A percentile compares a stretch with the other conserved stretches of the same genome.
Evolutionary conservation across 2,329 filamentous ascomycete genomes (phyloP).

Genomic region (Pyricularia pennisetigena): DNA sequence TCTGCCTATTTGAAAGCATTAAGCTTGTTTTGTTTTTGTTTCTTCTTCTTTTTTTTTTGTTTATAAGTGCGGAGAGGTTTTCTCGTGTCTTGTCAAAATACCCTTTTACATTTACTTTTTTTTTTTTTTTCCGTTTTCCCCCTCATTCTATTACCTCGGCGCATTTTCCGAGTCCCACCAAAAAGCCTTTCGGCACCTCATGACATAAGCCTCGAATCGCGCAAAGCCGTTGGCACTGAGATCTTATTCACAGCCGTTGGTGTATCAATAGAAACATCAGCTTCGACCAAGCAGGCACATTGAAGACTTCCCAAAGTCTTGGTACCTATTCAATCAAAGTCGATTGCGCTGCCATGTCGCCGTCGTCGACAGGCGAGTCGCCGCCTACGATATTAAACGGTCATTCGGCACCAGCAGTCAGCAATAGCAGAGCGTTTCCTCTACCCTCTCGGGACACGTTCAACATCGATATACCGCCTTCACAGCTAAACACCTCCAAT

Average conservation of each 20-base stretch:
- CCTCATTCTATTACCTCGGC: background rate
- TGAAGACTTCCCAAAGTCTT: background rate
- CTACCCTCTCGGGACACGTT: constrained; percentile 35
- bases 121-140: background rate
- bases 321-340: background rate
- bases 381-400: constrained; percentile 25
- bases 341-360: constrained; percentile 29
- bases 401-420: constrained; percentile 22
- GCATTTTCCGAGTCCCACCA: background rate
- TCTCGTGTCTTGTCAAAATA: background rate
- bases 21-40: background rate
- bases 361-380: constrained; percentile 44
- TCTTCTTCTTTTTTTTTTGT: background rate
- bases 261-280: background rate
- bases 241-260: background rate
- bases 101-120: background rate
- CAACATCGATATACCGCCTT: constrained; percentile 35
- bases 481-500: constrained; percentile 31
- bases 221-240: background rate
- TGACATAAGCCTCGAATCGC: background rate
- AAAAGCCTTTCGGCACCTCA: background rate
- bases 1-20: background rate
- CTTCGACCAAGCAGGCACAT: background rate
- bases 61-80: background rate
- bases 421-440: constrained; percentile 30